These are phyloP conservation scores for Thermothielavioides terrestris DNA, from an alignment of 495 filamentous ascomycete species.

Conservation along the genomic window DNA sequence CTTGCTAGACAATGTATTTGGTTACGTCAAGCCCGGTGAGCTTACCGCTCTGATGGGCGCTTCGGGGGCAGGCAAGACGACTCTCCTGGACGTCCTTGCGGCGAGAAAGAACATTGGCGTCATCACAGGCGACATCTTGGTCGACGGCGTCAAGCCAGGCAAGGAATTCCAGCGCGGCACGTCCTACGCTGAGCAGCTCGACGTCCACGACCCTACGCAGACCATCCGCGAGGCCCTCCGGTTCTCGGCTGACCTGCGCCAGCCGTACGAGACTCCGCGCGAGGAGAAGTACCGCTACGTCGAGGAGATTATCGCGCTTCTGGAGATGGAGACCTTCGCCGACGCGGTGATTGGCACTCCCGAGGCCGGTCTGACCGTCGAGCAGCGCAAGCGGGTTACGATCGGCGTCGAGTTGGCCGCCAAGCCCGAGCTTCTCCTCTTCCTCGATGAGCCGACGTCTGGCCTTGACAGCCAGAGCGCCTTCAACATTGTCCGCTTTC, in stretches of 20 bases:
- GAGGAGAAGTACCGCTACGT: conserved; percentile 77
- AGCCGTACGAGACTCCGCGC: conserved; percentile 57
- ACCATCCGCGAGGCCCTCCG: conserved; percentile 79
- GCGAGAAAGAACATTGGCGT: conserved; percentile 71
- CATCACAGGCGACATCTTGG: conserved; percentile 61
- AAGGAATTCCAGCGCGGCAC: conserved; percentile 73
- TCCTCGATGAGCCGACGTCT: conserved; percentile 85
- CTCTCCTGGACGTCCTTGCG: conserved; percentile 69
- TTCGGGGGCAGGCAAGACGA: conserved; percentile 83
- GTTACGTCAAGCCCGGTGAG: conserved; percentile 70
- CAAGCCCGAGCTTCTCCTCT: conserved; percentile 76
- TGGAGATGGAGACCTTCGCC: conserved; percentile 78
- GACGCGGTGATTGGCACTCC: conserved; percentile 76
- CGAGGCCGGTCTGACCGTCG: conserved; percentile 75
- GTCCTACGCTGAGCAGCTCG: conserved; percentile 73
- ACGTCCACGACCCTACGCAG: conserved; percentile 67
- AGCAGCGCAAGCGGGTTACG: conserved; percentile 82
- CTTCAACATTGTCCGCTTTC: conserved; percentile 83
- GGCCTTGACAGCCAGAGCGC: conserved; percentile 79
- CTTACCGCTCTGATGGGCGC: conserved; percentile 79
- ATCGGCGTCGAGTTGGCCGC: conserved; percentile 85
- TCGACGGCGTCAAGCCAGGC: conserved; percentile 59
- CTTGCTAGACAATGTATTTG: conserved; percentile 62
- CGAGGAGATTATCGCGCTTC: conserved; percentile 67
- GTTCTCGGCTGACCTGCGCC: conserved; percentile 75